Evolutionary conservation across 306 rosid genomes (phyloP).

Genomic region (Trifolium pratense): DNA sequence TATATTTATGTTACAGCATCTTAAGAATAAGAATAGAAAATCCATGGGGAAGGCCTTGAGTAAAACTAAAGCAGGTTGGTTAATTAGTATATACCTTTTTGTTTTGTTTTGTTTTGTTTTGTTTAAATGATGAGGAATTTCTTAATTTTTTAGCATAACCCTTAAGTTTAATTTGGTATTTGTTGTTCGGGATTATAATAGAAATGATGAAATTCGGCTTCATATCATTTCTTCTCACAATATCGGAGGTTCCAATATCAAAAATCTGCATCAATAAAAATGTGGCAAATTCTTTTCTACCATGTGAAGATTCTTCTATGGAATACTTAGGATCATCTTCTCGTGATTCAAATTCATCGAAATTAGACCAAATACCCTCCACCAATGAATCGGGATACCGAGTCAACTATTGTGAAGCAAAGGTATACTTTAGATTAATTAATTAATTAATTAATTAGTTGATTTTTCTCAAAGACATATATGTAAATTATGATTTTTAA

Average conservation of each 20-base stretch:
- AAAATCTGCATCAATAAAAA: conserved; percentile 57
- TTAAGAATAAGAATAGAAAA: conserved; percentile 51
- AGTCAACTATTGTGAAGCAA: conserved; percentile 51
- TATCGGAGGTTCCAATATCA: conserved; percentile 59
- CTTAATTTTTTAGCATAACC: too few species aligned
- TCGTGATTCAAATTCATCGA: not conserved
- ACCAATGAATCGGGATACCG: conserved; percentile 10
- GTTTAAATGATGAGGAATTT: too few species aligned
- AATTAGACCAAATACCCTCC: conserved; percentile 19
- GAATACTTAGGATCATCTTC: not conserved
- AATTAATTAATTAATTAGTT: too few species aligned
- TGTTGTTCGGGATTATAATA: not conserved
- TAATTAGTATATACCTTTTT: not conserved
- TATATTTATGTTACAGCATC: conserved; percentile 43
- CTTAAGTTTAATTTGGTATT: not conserved
- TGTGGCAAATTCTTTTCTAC: conserved; percentile 55
- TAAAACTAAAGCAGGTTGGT: conserved; percentile 63
- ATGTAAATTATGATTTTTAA: not conserved
- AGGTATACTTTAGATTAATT: conserved; percentile 40
- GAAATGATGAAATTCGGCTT: conserved; percentile 71
- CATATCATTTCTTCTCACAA: conserved; percentile 60
- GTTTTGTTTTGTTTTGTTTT: too few species aligned
- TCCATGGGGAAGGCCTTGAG: conserved; percentile 56
- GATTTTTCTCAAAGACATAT: not conserved
- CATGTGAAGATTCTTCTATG: conserved; percentile 47